Base-by-base conservation (phyloP, 2,329 filamentous ascomycete genomes). In the Atkinsonella texensis region DNA sequence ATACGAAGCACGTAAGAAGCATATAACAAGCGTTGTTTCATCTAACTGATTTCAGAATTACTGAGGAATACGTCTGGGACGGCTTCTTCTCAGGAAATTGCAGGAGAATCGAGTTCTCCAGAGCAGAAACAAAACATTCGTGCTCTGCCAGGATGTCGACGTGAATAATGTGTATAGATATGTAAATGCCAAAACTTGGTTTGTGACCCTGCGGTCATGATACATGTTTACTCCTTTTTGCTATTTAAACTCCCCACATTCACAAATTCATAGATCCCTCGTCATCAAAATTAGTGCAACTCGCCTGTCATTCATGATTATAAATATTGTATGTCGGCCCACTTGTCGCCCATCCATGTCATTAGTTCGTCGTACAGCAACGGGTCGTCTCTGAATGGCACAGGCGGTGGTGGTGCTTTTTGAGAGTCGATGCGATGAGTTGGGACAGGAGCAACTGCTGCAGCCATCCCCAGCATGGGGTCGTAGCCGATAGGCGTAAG, bases 341-440 rank as follows among this genome's bases (percentile, higher is more conserved):
- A 68, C 35, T 67, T 65, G 43, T 63, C 62, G 33, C 68, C 66
- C 53, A 69, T 67, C 67, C 68, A 69, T 1, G 63, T 64, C 42
- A 66, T 56, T 40, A 70, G 52, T 52, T 70, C 67, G 32, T 65
- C 60, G 43, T 67, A 68, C 28, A 69, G 35, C n/a, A 58, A 58
- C 43, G 63, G 62, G 9, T 61, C 59, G 42, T 65, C 59, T 9
- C 62, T 63, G 20, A 65, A 57, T 43, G 62, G 58, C 52, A 63
- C 60, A 2, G 57, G 58, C 18, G 60, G 61, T 39, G 59, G 58
- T 13, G 57, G 39, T 40, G 52, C 48, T 39, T 60, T 60, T 28
- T 38, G 35, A 38, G 35, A 12, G 35, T 15, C 10, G 12, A 13
- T 38, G 35, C 2, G 35, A 38, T 38, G 35, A 12, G 35, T 12